phyloP scores from a whole-genome alignment of 371 early-diverging fungal species.

The Cokeromyces recurvatus region DNA sequence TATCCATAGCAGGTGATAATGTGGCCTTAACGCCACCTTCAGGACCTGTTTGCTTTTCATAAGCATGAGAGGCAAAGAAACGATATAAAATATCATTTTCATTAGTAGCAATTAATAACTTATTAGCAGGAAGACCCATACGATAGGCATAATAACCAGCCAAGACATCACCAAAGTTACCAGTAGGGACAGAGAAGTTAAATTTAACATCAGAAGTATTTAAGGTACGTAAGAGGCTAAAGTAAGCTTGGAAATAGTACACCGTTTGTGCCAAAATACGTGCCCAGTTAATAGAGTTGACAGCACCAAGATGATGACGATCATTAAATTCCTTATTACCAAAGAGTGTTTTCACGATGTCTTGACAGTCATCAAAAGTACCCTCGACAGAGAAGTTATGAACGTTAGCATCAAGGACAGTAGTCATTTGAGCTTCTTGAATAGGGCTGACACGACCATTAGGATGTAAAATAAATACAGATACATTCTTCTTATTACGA shows the following conservation, averaged over 20 bases:
- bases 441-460: slow-evolving; percentile 86
- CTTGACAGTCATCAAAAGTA: slow-evolving; percentile 97
- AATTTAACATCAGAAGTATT: slow-evolving; percentile 54
- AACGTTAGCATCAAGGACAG: slow-evolving; percentile 89
- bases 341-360: slow-evolving; percentile 90
- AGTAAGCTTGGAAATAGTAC: slow-evolving; percentile 95
- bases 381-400: slow-evolving; percentile 89
- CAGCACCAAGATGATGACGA: slow-evolving; percentile 83
- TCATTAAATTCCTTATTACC: slow-evolving; percentile 71
- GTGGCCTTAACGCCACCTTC: slow-evolving; percentile 75
- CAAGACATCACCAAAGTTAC: slow-evolving; percentile 97
- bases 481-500: slow-evolving; percentile 86
- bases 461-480: slow-evolving; percentile 93
- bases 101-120: slow-evolving; percentile 90
- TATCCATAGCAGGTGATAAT: slow-evolving; percentile 97
- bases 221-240: slow-evolving; percentile 57
- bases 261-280: slow-evolving; percentile 93
- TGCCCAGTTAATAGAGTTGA: slow-evolving; percentile 99
- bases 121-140: slow-evolving; percentile 88
- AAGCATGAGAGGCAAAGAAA: slow-evolving; percentile 85
- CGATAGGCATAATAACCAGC: slow-evolving; percentile 91
- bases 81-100: slow-evolving; percentile 95
- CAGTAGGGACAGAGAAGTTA: slow-evolving; percentile 92
- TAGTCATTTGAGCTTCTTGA: slow-evolving; percentile 98
- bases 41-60: slow-evolving; percentile 61